Percentiles rank a stretch among this genome's conserved stretches.
These are phyloP conservation scores for Torulaspora microellipsoides DNA, from an alignment of 805 yeast genomes.

Conservation along the genomic window DNA sequence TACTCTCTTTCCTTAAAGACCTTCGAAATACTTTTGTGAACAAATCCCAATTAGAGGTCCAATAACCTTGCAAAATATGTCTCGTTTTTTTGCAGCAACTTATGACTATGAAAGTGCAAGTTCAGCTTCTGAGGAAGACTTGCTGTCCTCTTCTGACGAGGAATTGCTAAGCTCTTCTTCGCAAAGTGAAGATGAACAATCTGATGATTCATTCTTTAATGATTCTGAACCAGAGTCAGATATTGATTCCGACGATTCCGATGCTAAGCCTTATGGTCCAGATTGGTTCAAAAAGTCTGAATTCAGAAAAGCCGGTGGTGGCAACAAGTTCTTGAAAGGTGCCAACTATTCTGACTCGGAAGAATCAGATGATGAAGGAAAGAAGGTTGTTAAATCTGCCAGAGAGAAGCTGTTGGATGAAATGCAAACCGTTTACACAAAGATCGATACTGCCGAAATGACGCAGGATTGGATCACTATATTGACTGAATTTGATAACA, in stretches of 20 bases:
- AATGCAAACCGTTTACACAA: conserved; percentile 59
- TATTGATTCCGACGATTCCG: conserved; percentile 41
- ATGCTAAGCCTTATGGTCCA: conserved; percentile 41
- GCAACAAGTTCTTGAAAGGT: conserved; percentile 35
- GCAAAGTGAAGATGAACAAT: conserved; percentile 31
- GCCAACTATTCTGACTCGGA: conserved; percentile 38
- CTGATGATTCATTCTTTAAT: conserved; percentile 36
- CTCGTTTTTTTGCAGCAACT: conserved; percentile 79
- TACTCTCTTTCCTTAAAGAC: not conserved
- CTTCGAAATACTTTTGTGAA: not conserved
- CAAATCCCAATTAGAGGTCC: conserved; percentile 3
- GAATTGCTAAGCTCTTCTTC: conserved; percentile 32
- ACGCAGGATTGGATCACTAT: conserved; percentile 76
- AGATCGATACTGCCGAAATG: conserved; percentile 63
- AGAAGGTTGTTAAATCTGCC: conserved; percentile 86
- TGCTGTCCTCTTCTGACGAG: conserved; percentile 40
- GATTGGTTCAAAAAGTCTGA: conserved; percentile 42
- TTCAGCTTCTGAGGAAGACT: conserved; percentile 43
- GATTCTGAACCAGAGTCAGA: conserved; percentile 38
- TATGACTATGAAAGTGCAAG: conserved; percentile 42
- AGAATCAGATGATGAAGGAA: conserved; percentile 62
- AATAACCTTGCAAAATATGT: conserved; percentile 44
- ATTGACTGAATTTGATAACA: conserved; percentile 71
- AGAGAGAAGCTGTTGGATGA: conserved; percentile 91
- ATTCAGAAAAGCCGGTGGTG: conserved; percentile 35